Evolutionary conservation across 768 basidiomycete species (phyloP).

Genomic region (Leucocoprinus sp.): DNA sequence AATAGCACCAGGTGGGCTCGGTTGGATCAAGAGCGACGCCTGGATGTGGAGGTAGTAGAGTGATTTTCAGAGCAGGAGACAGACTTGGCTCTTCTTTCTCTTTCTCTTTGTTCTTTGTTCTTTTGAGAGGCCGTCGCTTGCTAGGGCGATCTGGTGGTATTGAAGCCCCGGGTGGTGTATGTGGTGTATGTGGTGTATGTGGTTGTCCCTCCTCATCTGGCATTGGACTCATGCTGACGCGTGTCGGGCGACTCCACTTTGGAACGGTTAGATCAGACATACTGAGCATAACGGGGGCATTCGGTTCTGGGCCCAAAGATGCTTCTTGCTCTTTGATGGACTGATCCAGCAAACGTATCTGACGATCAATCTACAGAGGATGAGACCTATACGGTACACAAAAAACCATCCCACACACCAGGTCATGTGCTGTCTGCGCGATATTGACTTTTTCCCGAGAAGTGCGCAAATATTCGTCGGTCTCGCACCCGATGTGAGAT

Average conservation of each 20-base stretch:
- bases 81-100: constrained; percentile 16
- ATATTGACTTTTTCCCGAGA: constrained; percentile 76
- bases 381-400: not conserved
- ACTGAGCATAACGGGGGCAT: constrained; percentile 31
- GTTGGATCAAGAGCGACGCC: constrained; percentile 27
- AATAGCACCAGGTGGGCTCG: constrained; percentile 72
- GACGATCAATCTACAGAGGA: constrained; percentile 58
- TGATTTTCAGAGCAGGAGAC: constrained; percentile 25
- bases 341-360: constrained; percentile 71
- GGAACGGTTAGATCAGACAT: constrained; percentile 58
- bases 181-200: not conserved
- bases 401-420: constrained; percentile 33
- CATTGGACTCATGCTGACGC: constrained; percentile 28
- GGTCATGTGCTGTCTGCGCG: constrained; percentile 61
- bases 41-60: constrained; percentile 24
- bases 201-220: constrained; percentile 21
- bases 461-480: constrained; percentile 52
- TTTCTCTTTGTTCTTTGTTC: constrained; percentile 17
- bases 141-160: not conserved
- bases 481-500: constrained; percentile 46
- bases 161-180: not conserved
- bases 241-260: constrained; percentile 35
- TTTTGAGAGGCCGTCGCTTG: constrained; percentile 9
- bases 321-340: constrained; percentile 43
- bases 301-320: constrained; percentile 29